A percentile compares a stretch with the other conserved stretches of the same genome.
phyloP scores from a whole-genome alignment of 108 stramenopile species.

The Cyclostephanos tholiformis region DNA sequence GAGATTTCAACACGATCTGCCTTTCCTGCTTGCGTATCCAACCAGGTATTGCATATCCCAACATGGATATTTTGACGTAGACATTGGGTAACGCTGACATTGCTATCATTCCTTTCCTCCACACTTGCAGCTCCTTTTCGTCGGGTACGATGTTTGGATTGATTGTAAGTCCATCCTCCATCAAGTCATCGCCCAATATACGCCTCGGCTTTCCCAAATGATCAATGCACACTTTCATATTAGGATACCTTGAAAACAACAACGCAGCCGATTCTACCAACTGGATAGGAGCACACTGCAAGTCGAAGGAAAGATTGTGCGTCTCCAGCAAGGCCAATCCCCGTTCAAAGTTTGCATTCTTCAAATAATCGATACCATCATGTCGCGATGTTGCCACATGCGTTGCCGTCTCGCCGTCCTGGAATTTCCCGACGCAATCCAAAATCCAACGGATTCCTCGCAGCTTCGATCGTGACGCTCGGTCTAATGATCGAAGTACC shows the following conservation, averaged over 20 bases:
- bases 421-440: constrained; percentile 65
- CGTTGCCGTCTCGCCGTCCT: constrained; percentile 57
- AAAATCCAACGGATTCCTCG: constrained; percentile 80
- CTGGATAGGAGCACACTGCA: constrained; percentile 83
- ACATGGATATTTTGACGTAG: constrained; percentile 75
- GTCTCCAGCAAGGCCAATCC: constrained; percentile 64
- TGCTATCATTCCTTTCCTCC: constrained; percentile 70
- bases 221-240: constrained; percentile 65
- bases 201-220: constrained; percentile 74
- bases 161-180: constrained; percentile 26
- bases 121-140: constrained; percentile 54
- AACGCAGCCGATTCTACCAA: constrained; percentile 60
- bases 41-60: constrained; percentile 79
- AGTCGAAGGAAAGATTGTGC: constrained; percentile 66
- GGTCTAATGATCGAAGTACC: constrained; percentile 45
- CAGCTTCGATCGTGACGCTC: constrained; percentile 28
- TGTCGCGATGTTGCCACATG: constrained; percentile 72
- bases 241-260: constrained; percentile 56
- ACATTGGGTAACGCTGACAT: constrained; percentile 71
- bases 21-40: constrained; percentile 61
- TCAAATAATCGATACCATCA: constrained; percentile 65
- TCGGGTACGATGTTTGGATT: constrained; percentile 37
- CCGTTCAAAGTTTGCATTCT: constrained; percentile 64
- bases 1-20: constrained; percentile 41
- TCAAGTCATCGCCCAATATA: constrained; percentile 49